phyloP scores from a whole-genome alignment of 208 protist genomes.

The Crithidia thermophila region DNA sequence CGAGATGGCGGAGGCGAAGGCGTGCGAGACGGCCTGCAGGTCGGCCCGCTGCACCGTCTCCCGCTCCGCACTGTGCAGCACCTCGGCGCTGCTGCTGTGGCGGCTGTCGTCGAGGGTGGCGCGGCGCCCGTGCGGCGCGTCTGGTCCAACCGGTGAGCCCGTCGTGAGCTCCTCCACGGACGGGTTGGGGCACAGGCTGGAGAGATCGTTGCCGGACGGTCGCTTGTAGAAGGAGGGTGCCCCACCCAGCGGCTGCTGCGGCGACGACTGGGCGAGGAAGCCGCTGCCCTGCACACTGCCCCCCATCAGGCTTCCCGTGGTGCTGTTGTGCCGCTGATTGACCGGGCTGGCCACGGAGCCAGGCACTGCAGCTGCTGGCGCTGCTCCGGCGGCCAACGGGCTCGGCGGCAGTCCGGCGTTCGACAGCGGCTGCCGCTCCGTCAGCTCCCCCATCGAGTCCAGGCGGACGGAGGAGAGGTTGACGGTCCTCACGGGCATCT shows the following conservation, averaged over 20 bases:
- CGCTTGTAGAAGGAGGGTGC: conserved; percentile 16
- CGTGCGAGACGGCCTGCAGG: conserved; percentile 2
- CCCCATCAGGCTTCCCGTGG: not conserved
- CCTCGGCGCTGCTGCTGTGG: not conserved
- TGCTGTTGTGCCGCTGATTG: not conserved
- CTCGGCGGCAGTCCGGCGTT: not conserved
- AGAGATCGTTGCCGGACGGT: conserved; percentile 9
- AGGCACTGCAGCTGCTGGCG: not conserved
- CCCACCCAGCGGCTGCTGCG: not conserved
- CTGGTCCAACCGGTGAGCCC: not conserved
- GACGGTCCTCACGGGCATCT: not conserved
- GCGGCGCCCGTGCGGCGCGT: not conserved
- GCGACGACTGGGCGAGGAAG: not conserved
- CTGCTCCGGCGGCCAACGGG: not conserved
- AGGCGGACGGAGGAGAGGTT: conserved; percentile 11
- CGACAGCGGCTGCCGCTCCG: not conserved
- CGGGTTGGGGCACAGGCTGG: conserved; percentile 1
- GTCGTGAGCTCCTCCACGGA: not conserved
- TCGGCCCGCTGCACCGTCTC: not conserved
- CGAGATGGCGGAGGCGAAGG: conserved; percentile 4
- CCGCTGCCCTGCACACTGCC: not conserved
- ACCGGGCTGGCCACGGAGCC: not conserved
- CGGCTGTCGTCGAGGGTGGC: not conserved
- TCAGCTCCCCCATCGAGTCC: not conserved
- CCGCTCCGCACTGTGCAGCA: not conserved